A percentile compares a stretch with the other conserved stretches of the same genome.
Conservation (phyloP, 495 filamentous ascomycete species). For the Hapsidospora chrysogenum region DNA sequence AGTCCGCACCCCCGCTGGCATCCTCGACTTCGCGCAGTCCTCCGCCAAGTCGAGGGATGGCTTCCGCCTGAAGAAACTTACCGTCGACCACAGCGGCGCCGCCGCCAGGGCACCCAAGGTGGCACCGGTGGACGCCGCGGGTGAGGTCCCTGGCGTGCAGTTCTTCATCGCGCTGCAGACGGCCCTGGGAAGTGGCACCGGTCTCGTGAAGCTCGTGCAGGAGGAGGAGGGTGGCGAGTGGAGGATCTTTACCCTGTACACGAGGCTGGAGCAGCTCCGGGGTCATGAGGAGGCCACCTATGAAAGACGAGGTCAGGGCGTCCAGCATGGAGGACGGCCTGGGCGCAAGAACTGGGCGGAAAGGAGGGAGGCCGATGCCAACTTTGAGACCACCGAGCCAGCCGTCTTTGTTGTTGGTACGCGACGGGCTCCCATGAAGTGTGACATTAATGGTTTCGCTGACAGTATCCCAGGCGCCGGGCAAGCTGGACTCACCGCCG, state of each 20-base stretch:
- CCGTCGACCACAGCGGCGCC: constrained; percentile 31
- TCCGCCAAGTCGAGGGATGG: constrained; percentile 7
- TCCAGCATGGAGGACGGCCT: constrained; percentile 25
- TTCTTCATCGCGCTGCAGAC: constrained; percentile 37
- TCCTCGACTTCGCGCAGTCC: constrained; percentile 28
- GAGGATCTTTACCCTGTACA: constrained; percentile 53
- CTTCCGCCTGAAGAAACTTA: constrained; percentile 22
- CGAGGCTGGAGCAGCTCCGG: constrained; percentile 34
- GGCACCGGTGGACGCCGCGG: constrained; percentile 23
- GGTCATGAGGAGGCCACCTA: constrained; percentile 34
- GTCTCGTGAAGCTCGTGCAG: constrained; percentile 37
- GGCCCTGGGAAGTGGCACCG: constrained; percentile 35
- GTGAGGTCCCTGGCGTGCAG: constrained; percentile 29
- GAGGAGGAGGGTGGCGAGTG: constrained; percentile 31
- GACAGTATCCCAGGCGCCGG: constrained; percentile 26
- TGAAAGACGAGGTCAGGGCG: constrained; percentile 29
- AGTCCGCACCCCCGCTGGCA: constrained; percentile 33
- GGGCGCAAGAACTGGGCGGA: constrained; percentile 49
- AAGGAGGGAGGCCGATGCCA: constrained; percentile 32
- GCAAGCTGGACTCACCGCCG: constrained; percentile 41
- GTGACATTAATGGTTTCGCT: too few relatives aligned
- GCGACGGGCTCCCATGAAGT: constrained; percentile 6
- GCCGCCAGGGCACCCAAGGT: constrained; percentile 28
- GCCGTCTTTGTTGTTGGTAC: constrained; percentile 51
- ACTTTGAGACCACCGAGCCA: constrained; percentile 41